Conservation (phyloP, 2,329 filamentous ascomycete genomes). For the Stemphylium lycopersici region DNA sequence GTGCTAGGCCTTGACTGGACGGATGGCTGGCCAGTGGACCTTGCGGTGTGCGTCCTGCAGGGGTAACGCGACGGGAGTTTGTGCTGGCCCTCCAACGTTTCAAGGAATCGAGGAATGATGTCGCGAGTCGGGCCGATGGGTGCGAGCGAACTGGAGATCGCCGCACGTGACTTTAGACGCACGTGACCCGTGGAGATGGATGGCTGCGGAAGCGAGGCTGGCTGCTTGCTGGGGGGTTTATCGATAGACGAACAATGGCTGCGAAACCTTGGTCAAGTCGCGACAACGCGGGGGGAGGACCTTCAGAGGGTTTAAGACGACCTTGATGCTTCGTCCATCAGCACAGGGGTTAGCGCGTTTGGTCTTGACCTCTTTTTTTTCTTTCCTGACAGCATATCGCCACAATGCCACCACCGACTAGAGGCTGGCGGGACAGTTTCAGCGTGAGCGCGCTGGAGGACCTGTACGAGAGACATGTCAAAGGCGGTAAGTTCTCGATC, state of each 20-base stretch:
- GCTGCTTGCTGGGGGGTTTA: background rate
- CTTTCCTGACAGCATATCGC: conserved; percentile 12
- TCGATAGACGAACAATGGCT: conserved; percentile 2
- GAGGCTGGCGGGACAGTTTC: conserved; percentile 41
- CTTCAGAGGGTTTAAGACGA: conserved; percentile 14
- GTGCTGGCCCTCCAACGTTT: background rate
- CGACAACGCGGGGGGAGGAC: conserved; percentile 1
- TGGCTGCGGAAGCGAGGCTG: background rate
- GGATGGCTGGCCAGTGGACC: conserved; percentile 24
- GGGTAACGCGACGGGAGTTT: conserved; percentile 27
- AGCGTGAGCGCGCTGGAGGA: conserved; percentile 35
- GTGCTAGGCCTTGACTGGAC: conserved; percentile 24
- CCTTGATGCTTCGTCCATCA: background rate
- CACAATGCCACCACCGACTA: conserved; percentile 45
- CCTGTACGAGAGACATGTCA: conserved; percentile 41
- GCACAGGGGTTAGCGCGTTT: conserved; percentile 9
- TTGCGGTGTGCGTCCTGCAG: conserved; percentile 27
- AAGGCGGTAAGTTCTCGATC: conserved; percentile 46
- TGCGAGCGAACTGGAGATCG: background rate
- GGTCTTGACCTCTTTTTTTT: conserved; percentile 21
- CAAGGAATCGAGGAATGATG: too few species aligned
- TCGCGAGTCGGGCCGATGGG: background rate
- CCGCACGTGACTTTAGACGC: conserved; percentile 17
- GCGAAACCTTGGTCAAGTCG: background rate
- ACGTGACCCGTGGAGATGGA: background rate